phyloP scores from a whole-genome alignment of 208 protist species.

The Crithidia expoeki region DNA sequence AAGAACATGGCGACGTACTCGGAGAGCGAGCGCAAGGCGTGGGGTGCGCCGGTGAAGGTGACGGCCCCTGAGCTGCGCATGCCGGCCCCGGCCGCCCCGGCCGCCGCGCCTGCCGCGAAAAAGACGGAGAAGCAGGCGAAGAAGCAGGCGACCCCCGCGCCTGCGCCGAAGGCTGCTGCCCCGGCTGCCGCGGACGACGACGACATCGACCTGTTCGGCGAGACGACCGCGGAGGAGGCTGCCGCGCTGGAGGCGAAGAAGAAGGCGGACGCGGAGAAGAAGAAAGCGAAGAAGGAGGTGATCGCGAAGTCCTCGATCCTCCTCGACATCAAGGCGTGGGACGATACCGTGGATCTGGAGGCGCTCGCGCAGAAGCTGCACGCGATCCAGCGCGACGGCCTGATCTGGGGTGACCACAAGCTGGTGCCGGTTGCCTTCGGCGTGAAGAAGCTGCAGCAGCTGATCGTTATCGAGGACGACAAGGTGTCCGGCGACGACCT shows the following conservation, averaged over 20 bases:
- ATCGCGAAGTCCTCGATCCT: conserved; percentile 90
- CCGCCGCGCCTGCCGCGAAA: conserved; percentile 20
- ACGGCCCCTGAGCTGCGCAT: conserved; percentile 37
- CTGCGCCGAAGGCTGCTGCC: conserved; percentile 13
- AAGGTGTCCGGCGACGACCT: conserved; percentile 94
- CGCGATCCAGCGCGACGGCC: conserved; percentile 78
- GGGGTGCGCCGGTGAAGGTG: conserved; percentile 60
- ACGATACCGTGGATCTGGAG: conserved; percentile 87
- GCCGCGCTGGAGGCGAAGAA: conserved; percentile 55
- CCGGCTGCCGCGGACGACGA: conserved; percentile 22
- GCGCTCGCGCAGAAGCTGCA: conserved; percentile 83
- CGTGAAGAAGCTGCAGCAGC: conserved; percentile 95
- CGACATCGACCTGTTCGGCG: conserved; percentile 33
- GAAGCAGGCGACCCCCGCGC: conserved; percentile 22
- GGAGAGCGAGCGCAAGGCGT: conserved; percentile 56
- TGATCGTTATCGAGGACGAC: conserved; percentile 93
- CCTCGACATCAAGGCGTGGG: conserved; percentile 93
- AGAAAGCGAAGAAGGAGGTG: conserved; percentile 77
- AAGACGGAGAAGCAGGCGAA: conserved; percentile 16
- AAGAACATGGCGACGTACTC: conserved; percentile 78
- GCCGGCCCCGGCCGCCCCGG: conserved; percentile 14
- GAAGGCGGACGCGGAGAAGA: conserved; percentile 64
- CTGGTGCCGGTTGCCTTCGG: conserved; percentile 92
- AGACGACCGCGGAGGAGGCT: conserved; percentile 63
- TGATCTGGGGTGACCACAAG: conserved; percentile 90